These are phyloP conservation scores for Panicum virgatum DNA, from an alignment of 202 grass and related monocot species.

Conservation along the genomic window DNA sequence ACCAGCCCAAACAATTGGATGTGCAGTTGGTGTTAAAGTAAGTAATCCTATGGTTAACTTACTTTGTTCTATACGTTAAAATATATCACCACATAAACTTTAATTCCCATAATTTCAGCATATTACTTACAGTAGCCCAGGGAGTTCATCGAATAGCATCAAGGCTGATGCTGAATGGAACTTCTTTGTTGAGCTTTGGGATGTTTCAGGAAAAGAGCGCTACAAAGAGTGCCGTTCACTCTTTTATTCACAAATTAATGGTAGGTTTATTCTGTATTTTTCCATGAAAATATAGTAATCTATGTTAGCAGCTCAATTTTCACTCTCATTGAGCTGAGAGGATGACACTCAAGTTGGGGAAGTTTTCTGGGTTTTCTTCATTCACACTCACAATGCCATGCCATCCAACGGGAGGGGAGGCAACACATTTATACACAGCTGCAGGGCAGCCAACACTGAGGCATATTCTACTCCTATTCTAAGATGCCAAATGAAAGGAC, in stretches of 20 bases:
- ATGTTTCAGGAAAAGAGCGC: conserved; percentile 87
- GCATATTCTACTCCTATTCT: too few species aligned
- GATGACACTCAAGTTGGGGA: too few species aligned
- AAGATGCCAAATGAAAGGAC: too few species aligned
- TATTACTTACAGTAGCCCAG: conserved; percentile 71
- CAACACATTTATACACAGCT: too few species aligned
- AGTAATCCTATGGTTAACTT: conserved; percentile 4
- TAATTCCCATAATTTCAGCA: conserved; percentile 60
- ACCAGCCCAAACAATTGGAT: conserved; percentile 87
- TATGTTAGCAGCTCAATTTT: too few species aligned
- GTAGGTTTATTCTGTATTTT: conserved; percentile 38
- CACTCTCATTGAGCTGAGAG: too few species aligned
- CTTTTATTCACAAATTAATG: conserved; percentile 95
- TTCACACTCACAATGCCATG: too few species aligned
- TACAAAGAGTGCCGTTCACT: conserved; percentile 86
- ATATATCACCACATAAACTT: conserved; percentile 35
- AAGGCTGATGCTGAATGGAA: conserved; percentile 77
- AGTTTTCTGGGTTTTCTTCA: too few species aligned
- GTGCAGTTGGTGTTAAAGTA: conserved; percentile 77
- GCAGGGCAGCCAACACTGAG: too few species aligned
- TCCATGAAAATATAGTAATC: conserved; percentile 12
- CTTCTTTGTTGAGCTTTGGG: conserved; percentile 98
- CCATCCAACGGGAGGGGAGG: too few species aligned
- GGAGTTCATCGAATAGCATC: conserved; percentile 67
- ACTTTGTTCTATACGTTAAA: not conserved